Conservation (phyloP, 495 filamentous ascomycete genomes). For the Tuber borchii region DNA sequence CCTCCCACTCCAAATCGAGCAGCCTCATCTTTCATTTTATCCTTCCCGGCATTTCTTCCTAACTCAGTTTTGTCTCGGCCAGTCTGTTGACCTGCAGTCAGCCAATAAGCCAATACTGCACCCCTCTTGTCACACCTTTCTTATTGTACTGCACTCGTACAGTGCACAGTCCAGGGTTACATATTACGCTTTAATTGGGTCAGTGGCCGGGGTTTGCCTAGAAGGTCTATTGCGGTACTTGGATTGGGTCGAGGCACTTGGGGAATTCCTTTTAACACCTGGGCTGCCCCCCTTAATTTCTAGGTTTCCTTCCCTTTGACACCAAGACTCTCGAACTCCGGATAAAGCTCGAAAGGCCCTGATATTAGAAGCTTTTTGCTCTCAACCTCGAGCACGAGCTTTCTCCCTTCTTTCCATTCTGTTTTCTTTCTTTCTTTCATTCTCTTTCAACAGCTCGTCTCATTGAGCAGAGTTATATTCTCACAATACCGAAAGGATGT, state of each 20-base stretch:
- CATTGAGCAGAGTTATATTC: not conserved
- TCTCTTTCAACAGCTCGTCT: not conserved
- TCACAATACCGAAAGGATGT: not conserved
- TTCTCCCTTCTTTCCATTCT: not conserved
- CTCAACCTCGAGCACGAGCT: constrained; percentile 1
- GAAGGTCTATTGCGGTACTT: not conserved
- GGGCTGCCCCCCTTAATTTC: not conserved
- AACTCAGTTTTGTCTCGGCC: constrained; percentile 1
- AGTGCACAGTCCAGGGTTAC: not conserved
- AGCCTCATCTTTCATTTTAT: not conserved
- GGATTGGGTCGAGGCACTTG: not conserved
- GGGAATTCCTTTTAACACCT: not conserved
- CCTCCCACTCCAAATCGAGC: not conserved
- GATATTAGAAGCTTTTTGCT: not conserved
- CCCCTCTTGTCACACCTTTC: not conserved
- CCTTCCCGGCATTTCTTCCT: not conserved
- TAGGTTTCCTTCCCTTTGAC: not conserved
- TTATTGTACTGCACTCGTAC: not conserved
- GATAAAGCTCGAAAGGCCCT: not conserved
- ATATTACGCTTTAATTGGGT: not conserved
- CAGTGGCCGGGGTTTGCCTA: not conserved
- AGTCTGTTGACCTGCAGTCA: constrained; percentile 5
- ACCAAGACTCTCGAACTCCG: constrained; percentile 3
- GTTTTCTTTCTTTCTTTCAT: not conserved
- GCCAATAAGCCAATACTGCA: not conserved